phyloP scores from a whole-genome alignment of 1,284 basidiomycete genomes.

The Irpex lacteus region DNA sequence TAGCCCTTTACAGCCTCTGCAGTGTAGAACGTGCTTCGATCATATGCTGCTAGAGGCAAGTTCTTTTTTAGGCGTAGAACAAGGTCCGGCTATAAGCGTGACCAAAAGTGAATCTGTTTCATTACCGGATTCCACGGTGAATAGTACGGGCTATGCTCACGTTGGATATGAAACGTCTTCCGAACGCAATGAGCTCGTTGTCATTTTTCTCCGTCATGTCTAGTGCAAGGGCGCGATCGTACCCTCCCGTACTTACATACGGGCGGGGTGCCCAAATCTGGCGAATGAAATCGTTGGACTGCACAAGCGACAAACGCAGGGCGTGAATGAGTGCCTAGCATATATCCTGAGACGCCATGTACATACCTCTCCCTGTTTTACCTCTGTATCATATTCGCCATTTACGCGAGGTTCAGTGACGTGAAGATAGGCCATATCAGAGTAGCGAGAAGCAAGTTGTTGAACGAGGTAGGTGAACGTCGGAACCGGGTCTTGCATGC shows the following conservation, averaged over 20 bases:
- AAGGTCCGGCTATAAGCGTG: constrained; percentile 40
- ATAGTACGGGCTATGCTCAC: constrained; percentile 20
- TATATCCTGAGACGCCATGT: not conserved
- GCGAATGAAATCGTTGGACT: constrained; percentile 29
- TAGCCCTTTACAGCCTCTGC: constrained; percentile 31
- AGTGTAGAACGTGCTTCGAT: constrained; percentile 34
- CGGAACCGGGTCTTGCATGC: constrained; percentile 45
- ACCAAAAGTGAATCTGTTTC: not conserved
- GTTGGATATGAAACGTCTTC: constrained; percentile 43
- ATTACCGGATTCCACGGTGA: not conserved
- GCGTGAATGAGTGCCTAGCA: not conserved
- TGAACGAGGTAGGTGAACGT: constrained; percentile 38
- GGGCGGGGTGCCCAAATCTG: constrained; percentile 24
- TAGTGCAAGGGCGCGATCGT: constrained; percentile 23
- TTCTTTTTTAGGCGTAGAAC: constrained; percentile 36
- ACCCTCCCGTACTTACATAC: constrained; percentile 36
- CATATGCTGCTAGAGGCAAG: constrained; percentile 28
- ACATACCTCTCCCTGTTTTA: constrained; percentile 15
- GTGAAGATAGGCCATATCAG: constrained; percentile 55
- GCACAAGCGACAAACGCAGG: not conserved
- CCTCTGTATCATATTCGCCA: constrained; percentile 15
- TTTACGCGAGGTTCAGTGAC: constrained; percentile 38
- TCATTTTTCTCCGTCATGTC: constrained; percentile 27
- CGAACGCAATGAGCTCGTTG: constrained; percentile 40
- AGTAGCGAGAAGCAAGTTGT: constrained; percentile 34